A percentile compares a stretch with the other conserved stretches of the same genome.
These are phyloP conservation scores for Hymenoscyphus scutula DNA, from an alignment of 2,329 filamentous ascomycete genomes.

Conservation along the genomic window DNA sequence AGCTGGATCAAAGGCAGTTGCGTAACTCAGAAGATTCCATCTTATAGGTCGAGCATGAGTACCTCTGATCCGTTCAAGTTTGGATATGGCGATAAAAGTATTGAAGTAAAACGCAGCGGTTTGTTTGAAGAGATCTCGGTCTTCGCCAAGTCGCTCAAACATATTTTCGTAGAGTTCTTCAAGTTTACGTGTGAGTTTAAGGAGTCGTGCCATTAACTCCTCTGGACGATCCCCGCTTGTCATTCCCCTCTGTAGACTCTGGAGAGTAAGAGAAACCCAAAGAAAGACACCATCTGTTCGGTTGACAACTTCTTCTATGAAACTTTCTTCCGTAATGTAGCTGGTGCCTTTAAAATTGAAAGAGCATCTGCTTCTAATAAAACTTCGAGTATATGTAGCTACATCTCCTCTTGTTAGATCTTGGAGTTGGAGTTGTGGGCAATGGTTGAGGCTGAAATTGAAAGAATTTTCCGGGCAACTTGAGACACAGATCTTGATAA, in stretches of 20 bases:
- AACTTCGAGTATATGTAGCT: neutral
- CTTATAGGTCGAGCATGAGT: too few species aligned
- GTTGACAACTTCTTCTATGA: slow-evolving; percentile 6
- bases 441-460: slow-evolving; percentile 14
- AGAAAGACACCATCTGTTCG: slow-evolving; percentile 21
- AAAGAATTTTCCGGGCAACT: slow-evolving; percentile 22
- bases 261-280: slow-evolving; percentile 21
- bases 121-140: neutral
- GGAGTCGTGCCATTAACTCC: neutral
- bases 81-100: neutral
- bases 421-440: slow-evolving; percentile 12
- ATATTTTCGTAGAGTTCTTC: neutral
- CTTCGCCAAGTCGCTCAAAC: neutral
- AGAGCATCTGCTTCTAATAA: neutral
- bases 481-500: slow-evolving; percentile 23
- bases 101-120: neutral
- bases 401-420: slow-evolving; percentile 17
- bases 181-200: slow-evolving; percentile 14
- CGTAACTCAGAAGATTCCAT: neutral
- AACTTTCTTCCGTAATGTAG: neutral
- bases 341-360: neutral
- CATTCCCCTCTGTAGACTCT: slow-evolving; percentile 15
- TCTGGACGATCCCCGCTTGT: slow-evolving; percentile 10
- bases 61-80: neutral
- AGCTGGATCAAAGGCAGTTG: neutral